phyloP scores from a whole-genome alignment of 75 land plant genomes.

The Selaginella tamariscina region DNA sequence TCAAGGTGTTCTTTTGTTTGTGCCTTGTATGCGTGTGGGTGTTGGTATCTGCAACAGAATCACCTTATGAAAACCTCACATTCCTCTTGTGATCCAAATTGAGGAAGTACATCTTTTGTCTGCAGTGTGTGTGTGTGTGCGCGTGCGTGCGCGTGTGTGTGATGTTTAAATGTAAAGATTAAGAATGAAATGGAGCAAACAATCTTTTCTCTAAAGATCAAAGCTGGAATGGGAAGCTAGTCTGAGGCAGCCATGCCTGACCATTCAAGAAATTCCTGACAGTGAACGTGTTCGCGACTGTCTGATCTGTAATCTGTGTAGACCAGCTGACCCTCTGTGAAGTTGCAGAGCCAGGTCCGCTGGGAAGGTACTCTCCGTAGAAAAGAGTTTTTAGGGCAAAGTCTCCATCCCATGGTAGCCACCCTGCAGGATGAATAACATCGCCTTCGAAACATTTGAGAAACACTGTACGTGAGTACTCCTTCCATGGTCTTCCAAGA shows the following conservation, averaged over 20 bases:
- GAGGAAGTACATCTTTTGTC: too few relatives aligned
- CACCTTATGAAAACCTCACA: too few relatives aligned
- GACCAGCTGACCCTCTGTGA: constrained; percentile 1
- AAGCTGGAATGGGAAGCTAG: constrained; percentile 1
- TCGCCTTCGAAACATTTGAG: neutral
- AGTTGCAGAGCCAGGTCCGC: neutral
- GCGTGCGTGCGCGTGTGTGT: too few relatives aligned
- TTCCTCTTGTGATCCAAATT: too few relatives aligned
- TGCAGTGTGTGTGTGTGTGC: too few relatives aligned
- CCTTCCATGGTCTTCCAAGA: constrained; percentile 35
- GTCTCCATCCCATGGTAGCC: constrained; percentile 11
- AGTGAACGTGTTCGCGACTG: neutral
- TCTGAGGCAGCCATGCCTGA: neutral
- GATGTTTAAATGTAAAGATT: too few relatives aligned
- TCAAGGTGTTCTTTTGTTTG: too few relatives aligned
- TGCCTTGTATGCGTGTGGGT: too few relatives aligned
- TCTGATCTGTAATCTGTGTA: neutral
- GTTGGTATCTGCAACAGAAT: too few relatives aligned
- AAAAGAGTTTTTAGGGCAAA: constrained; percentile 7
- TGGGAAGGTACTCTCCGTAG: neutral
- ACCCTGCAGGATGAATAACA: neutral
- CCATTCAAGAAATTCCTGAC: neutral
- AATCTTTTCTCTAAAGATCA: too few relatives aligned
- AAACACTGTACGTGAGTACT: neutral
- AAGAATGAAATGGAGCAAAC: too few relatives aligned